phyloP scores from a whole-genome alignment of 208 protist species.

The Phytomonas sp. region DNA sequence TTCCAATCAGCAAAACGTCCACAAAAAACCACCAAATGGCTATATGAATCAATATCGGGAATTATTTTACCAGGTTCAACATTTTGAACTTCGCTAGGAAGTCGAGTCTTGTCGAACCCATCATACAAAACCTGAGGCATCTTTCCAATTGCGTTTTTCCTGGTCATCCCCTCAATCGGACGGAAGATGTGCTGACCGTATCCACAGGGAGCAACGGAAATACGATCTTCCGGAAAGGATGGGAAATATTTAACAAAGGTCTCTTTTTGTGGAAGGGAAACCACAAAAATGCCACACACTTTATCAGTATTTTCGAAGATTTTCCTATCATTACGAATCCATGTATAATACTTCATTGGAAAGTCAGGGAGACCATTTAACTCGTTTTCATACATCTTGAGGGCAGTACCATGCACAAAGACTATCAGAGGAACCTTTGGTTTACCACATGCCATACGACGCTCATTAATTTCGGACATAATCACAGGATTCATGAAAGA shows the following conservation, averaged over 20 bases:
- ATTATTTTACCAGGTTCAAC: conserved; percentile 26
- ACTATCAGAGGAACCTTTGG: conserved; percentile 42
- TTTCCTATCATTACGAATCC: conserved; percentile 45
- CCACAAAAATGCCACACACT: conserved; percentile 52
- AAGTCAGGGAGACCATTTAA: conserved; percentile 52
- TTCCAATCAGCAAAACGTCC: conserved; percentile 80
- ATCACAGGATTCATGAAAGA: conserved; percentile 80
- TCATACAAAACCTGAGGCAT: conserved; percentile 60
- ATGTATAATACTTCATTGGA: conserved; percentile 70
- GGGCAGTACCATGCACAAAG: conserved; percentile 66
- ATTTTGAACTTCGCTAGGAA: conserved; percentile 19
- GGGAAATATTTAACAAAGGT: conserved; percentile 54
- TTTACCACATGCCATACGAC: conserved; percentile 29
- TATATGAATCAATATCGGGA: conserved; percentile 42
- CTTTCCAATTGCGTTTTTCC: conserved; percentile 38
- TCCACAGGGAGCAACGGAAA: conserved; percentile 53
- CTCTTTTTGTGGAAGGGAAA: conserved; percentile 56
- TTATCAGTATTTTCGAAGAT: conserved; percentile 44
- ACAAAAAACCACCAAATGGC: conserved; percentile 61
- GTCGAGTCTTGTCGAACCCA: conserved; percentile 24
- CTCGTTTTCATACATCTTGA: conserved; percentile 82
- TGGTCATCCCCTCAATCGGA: conserved; percentile 46
- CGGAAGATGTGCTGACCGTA: conserved; percentile 75
- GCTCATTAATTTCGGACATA: conserved; percentile 47
- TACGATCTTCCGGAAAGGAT: conserved; percentile 38